Base-by-base conservation (phyloP, 495 filamentous ascomycete genomes). In the Thozetella sp. region DNA sequence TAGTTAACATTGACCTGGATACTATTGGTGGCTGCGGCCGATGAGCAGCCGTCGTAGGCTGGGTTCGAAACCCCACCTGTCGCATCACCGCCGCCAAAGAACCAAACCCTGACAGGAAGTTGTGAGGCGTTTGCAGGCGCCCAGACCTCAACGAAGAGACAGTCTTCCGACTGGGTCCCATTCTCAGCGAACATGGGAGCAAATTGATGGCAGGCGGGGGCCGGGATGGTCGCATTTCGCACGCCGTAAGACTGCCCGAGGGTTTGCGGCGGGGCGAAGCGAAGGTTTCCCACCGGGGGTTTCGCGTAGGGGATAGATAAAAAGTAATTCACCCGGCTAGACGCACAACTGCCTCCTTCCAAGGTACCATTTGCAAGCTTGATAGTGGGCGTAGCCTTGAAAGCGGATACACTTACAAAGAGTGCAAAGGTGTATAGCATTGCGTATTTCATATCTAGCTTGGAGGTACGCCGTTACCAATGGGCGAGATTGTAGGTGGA, bases 1-100 rank as follows among this genome's bases (percentile, higher is more conserved):
- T 88, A 88, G 66, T 80, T 80, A 25, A 80, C 54, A 17, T 70
- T 68, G 2, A 80, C 77, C 1, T 79, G 55, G 59, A 82, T 72
- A 9, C 71, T 56, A 52, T 73, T 65, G 2, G 57, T 53, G 30
- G 30, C 30, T 15, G 30, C 30, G 6, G 76, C 73, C 17, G 68
- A 63, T 60, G 71, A 70, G 58, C 76, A 77, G 22, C 76, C 77
- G 56, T 76, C 70, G 55, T 76, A 81, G 1, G 68, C 64, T 15
- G 69, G 58, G 27, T 76, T 59, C 3, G 66, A 61, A 4, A 71
- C 51, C 1, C 63, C 67, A 34, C 72, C 71, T 13, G 51, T 62
- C 23, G 61, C 62, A 22, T 71, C 65, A 20, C 62, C 57, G 46
- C 78, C 76, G 45, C 78, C 76, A 51, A 71, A 77, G 17, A 78